These are phyloP conservation scores for Xylaria longipes DNA, from an alignment of 495 filamentous ascomycete genomes.

Conservation along the genomic window DNA sequence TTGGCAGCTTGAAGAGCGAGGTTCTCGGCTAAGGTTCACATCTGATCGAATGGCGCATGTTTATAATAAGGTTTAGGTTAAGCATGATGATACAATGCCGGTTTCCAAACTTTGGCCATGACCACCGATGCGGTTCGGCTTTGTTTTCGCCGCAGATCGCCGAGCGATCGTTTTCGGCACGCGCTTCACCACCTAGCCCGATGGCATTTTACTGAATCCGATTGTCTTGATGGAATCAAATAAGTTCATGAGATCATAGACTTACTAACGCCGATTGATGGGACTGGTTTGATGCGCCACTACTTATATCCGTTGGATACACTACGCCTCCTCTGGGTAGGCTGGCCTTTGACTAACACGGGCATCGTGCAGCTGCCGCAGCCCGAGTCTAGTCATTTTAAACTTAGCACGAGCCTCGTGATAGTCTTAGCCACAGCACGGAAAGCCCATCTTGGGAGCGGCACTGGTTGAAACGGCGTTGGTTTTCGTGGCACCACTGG, in stretches of 20 bases:
- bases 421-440: not conserved
- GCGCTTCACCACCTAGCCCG: not conserved
- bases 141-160: not conserved
- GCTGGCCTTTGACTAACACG: not conserved
- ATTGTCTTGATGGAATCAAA: not conserved
- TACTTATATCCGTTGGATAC: not conserved
- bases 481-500: not conserved
- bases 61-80: conserved; percentile 18
- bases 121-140: conserved; percentile 12
- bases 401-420: not conserved
- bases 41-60: conserved; percentile 9
- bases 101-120: not conserved
- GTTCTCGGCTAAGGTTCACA: not conserved
- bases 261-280: not conserved
- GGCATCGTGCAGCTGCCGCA: not conserved
- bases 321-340: conserved; percentile 1
- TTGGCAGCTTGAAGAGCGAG: not conserved
- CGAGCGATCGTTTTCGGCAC: not conserved
- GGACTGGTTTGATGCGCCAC: not conserved
- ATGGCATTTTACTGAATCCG: not conserved
- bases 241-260: conserved; percentile 21
- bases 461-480: not conserved
- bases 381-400: not conserved
- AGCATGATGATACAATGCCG: conserved; percentile 18
- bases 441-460: not conserved